Evolutionary conservation across 108 stramenopile species (phyloP), one percentile per base, ranked within the genome.

Genomic region (Cyclotella atomus): DNA sequence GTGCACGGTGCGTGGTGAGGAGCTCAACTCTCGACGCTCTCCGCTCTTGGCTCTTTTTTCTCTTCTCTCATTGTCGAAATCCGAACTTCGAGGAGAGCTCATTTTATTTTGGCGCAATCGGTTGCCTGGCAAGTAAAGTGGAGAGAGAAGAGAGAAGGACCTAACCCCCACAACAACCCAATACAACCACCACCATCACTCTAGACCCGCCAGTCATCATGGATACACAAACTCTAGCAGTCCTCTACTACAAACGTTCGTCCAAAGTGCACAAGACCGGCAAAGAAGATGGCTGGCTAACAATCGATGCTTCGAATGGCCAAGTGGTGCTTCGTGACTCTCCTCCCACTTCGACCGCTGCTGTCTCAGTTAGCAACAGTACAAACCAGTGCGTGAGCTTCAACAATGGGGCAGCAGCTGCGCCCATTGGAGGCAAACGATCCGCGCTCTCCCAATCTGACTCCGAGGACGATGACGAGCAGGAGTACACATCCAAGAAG

Each of bases 231-330:
- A 30, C 17, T 14, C 89, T 83, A 59, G 69, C 81, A 45, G 88
- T 92, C 43, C 77, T 92, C 19, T 92, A 90, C 70, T 90, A 86
- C 86, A 85, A 87, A 77, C 78, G 89, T 16, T 85, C 65, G 19
- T 85, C 84, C 57, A 92, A 89, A 63, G 85, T 90, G 0, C 88
- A 89, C 75, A 88, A 88, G 44, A 85, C 81, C 33, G 80, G 83
- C 17, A 75, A 79, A 35, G 12, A 75, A 20, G 91, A 92, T 53
- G 91, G 91, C 34, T 64, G 74, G 20, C 43, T 92, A 52, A 78
- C 63, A 12, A 73, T 91, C 45, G 7, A 15, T 21, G 68, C 81
- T 7, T 72, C 79, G 17, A n/a, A 4, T 12, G n/a, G n/a, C n/a
- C 16, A 75, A 75, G 9, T 61, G 43, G 20, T 77, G 79, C 30